Percentiles rank a stretch among this genome's conserved stretches.
These are phyloP conservation scores for Ustilago loliicola DNA, from an alignment of 1,284 basidiomycete species.

Conservation along the genomic window DNA sequence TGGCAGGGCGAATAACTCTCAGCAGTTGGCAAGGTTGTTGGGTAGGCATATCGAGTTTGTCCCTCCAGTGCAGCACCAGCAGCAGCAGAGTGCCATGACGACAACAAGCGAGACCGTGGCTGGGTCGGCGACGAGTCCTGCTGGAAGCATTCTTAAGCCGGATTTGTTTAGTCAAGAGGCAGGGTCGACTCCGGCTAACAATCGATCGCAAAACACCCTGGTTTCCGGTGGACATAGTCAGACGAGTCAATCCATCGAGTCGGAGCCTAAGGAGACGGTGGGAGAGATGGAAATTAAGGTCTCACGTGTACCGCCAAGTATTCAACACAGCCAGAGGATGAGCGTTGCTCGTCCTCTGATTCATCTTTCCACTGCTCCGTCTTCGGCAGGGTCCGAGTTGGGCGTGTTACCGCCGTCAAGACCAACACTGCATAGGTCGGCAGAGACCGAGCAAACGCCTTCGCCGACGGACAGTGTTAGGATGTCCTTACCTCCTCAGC, in stretches of 20 bases:
- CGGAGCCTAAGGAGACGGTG: conserved; percentile 10
- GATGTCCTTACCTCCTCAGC: conserved; percentile 26
- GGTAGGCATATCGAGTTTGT: conserved; percentile 38
- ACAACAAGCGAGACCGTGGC: conserved; percentile 16
- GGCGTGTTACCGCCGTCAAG: conserved; percentile 1
- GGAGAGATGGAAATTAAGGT: conserved; percentile 1
- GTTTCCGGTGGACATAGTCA: conserved; percentile 34
- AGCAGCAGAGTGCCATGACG: background rate
- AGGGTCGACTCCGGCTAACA: conserved; percentile 3
- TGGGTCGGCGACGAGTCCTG: conserved; percentile 5
- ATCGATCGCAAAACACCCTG: conserved; percentile 32
- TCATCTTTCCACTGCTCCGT: conserved; percentile 39
- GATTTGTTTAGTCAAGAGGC: conserved; percentile 8
- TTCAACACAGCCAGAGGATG: conserved; percentile 36
- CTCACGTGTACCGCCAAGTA: conserved; percentile 22
- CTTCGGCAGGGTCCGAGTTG: conserved; percentile 4
- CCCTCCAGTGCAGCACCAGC: background rate
- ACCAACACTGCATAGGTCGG: conserved; percentile 23
- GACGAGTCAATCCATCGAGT: conserved; percentile 32
- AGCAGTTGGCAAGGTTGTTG: conserved; percentile 41
- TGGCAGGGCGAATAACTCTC: conserved; percentile 43
- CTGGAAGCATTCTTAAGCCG: conserved; percentile 27
- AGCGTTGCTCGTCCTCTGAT: conserved; percentile 31
- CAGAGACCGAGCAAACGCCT: conserved; percentile 24
- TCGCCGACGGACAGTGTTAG: conserved; percentile 30